Conservation (phyloP, 2,329 filamentous ascomycete genomes). For the Bisporella sp. region DNA sequence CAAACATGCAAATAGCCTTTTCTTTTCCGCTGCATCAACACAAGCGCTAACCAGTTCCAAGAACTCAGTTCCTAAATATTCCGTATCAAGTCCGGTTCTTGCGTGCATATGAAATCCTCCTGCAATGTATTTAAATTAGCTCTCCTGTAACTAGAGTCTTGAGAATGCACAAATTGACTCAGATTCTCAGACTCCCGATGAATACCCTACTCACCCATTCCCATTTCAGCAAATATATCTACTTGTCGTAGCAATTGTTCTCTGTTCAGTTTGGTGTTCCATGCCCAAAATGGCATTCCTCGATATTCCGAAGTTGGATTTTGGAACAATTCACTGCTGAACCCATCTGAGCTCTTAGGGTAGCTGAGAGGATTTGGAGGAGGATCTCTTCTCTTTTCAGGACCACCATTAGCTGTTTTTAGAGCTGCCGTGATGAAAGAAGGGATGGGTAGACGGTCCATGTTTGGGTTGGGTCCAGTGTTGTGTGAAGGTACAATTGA, state of each 20-base stretch:
- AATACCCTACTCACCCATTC: constrained; percentile 13
- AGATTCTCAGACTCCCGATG: neutral
- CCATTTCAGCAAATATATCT: constrained; percentile 26
- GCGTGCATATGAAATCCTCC: constrained; percentile 28
- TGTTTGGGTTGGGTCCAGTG: neutral
- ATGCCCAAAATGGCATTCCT: constrained; percentile 26
- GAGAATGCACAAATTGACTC: too few species aligned
- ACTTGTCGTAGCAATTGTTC: constrained; percentile 25
- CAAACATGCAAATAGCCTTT: constrained; percentile 28
- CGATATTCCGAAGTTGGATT: constrained; percentile 27
- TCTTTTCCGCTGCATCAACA: constrained; percentile 26
- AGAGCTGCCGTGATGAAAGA: neutral
- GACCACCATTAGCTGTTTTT: neutral
- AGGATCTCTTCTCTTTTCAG: constrained; percentile 1
- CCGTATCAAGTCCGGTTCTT: constrained; percentile 27
- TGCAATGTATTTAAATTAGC: neutral
- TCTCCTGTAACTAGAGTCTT: too few species aligned
- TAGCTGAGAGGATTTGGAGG: constrained; percentile 23
- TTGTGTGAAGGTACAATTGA: too few species aligned
- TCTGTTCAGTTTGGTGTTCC: constrained; percentile 26
- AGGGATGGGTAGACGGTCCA: neutral
- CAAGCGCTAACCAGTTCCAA: constrained; percentile 25
- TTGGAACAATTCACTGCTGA: constrained; percentile 22
- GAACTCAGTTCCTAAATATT: constrained; percentile 27
- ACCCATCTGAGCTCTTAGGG: constrained; percentile 20